These are phyloP conservation scores for Pseudogymnoascus sp. DNA, from an alignment of 2,329 filamentous ascomycete genomes.

Conservation along the genomic window DNA sequence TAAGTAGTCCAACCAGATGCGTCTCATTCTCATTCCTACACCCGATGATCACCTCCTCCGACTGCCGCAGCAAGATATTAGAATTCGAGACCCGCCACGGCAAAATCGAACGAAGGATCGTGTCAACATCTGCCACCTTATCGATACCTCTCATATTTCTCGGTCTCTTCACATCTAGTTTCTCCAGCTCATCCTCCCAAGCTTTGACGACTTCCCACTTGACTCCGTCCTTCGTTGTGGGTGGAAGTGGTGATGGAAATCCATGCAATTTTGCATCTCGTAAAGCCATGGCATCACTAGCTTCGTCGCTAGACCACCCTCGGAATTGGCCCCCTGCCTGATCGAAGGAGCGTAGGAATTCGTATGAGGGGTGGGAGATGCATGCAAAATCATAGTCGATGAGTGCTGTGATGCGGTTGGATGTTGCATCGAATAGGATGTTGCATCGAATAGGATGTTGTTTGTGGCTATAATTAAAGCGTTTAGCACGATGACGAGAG, in stretches of 20 bases:
- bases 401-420: constrained; percentile 25
- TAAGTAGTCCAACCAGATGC: not conserved
- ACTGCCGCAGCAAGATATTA: not conserved
- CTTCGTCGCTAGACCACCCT: constrained; percentile 19
- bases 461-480: constrained; percentile 14
- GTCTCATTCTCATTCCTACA: not conserved
- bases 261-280: constrained; percentile 22
- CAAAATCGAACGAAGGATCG: not conserved
- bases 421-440: constrained; percentile 22
- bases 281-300: constrained; percentile 16
- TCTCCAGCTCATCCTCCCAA: not conserved
- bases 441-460: constrained; percentile 27
- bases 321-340: constrained; percentile 20
- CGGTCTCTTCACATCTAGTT: not conserved
- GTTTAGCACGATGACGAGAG: not conserved
- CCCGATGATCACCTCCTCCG: not conserved
- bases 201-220: not conserved
- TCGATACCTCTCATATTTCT: not conserved
- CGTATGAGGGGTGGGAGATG: constrained; percentile 21
- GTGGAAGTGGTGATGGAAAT: constrained; percentile 15
- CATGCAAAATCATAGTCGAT: constrained; percentile 24
- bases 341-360: constrained; percentile 22
- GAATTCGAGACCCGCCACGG: not conserved
- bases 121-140: not conserved
- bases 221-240: not conserved